Percentiles rank a stretch among this genome's conserved stretches.
These are phyloP conservation scores for Didymella keratinophila DNA, from an alignment of 2,329 filamentous ascomycete genomes.

Conservation along the genomic window DNA sequence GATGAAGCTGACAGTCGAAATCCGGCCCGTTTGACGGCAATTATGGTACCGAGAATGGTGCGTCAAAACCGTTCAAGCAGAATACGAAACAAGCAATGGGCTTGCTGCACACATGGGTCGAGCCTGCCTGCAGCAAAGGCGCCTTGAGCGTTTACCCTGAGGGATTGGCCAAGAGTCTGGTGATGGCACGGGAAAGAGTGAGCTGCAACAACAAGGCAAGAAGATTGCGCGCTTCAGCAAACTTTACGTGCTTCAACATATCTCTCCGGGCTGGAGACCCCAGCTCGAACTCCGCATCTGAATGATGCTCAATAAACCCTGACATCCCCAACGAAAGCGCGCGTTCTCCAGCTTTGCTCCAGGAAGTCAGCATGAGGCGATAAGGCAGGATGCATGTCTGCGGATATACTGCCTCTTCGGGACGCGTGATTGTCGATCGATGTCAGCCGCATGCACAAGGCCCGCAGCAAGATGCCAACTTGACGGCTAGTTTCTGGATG, in stretches of 20 bases:
- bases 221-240: not conserved
- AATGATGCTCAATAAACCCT: not conserved
- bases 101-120: conserved; percentile 5
- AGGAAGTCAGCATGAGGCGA: conserved; percentile 3
- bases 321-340: conserved; percentile 9
- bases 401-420: conserved; percentile 13
- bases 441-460: conserved; percentile 17
- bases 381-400: not conserved
- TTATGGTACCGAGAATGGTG: conserved; percentile 4
- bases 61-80: not conserved
- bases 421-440: conserved; percentile 8
- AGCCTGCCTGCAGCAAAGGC: not conserved
- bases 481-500: conserved; percentile 10
- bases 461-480: not conserved
- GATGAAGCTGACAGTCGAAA: not conserved
- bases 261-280: conserved; percentile 13
- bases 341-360: conserved; percentile 11
- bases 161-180: conserved; percentile 2
- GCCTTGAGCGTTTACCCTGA: conserved; percentile 1
- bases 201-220: not conserved
- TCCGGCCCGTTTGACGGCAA: conserved; percentile 1
- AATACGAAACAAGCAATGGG: not conserved
- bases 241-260: conserved; percentile 1
- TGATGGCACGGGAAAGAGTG: not conserved
- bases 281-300: conserved; percentile 3